Base-by-base conservation (phyloP, 2,329 filamentous ascomycete genomes). In the Diaporthe helianthi region DNA sequence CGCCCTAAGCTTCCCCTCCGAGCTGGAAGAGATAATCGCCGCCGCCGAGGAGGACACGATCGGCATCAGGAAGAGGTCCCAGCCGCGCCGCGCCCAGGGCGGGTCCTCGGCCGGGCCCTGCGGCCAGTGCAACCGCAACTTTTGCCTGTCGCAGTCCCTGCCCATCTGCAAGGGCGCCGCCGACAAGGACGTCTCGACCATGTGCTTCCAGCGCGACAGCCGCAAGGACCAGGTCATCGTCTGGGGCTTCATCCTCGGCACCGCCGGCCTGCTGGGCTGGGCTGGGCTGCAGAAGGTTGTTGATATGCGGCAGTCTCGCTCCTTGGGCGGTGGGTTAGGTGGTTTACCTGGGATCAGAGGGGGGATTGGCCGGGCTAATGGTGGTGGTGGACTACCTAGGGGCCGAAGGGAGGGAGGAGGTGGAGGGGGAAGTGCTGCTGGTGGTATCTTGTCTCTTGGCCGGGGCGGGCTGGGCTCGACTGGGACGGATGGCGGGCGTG, bases 171-270 rank as follows among this genome's bases (percentile, higher is more conserved):
- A 87, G 74, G 83, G 85, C 72, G 87, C 87, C 65, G 84, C 85
- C 72, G 87, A 90, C 73, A 86, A 85, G 75, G 87, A 90, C 75
- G 86, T 90, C 24, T 79, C 86, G 51, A 89, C 89, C 33, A 82
- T 84, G 75, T 91, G 89, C 77, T 91, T 91, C 79, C 87, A 90
- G 82, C 85, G 89, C 72, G 89, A 91, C 77, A 89, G 86, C 76
- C 85, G 85, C 77, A 91, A 91, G 80, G 89, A 91, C 78, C 85
- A 86, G 79, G 83, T 90, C 73, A 90, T 91, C 44, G 89, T 91
- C 4, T 88, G 89, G 84, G 85, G 81, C 1, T 91, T 91, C 78
- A 85, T 91, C 60, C 76, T 88, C 12, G 86, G 85, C 65, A 90
- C 87, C 0, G 75, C 83, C 4, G 87, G 87, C 0, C 76, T 91